Base-by-base conservation (phyloP, 2,329 filamentous ascomycete genomes). In the Xylaria hypoxylon region DNA sequence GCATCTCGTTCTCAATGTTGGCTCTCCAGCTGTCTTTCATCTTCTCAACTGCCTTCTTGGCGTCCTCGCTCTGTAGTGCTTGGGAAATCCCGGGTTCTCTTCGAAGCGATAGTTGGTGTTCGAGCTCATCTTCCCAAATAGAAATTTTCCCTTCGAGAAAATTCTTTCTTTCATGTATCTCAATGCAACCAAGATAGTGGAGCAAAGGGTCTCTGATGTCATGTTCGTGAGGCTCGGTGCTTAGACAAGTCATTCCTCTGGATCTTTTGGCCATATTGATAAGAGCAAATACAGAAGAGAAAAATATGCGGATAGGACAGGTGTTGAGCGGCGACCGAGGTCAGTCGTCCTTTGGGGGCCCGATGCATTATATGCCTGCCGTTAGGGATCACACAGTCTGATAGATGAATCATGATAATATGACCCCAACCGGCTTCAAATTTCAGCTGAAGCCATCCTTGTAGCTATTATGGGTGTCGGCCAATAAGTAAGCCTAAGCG, bases 151-250 rank as follows among this genome's bases (percentile, higher is more conserved):
- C 28, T 0, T 38, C 10, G 24, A 74, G 70, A 47, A 74, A 72
- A 0, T 38, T 17, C 2, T 69, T 31, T 22, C 67, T 67, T 3
- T 73, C 38, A 5, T 31, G 26, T 15, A 73, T 69, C 26, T 68
- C 53, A 31, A 75, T 67, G 24, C 74, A 75, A 33, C 74, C 74
- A 26, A 72, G 33, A 31, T 71, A 75, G 52, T 75, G 74, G 3
- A 71, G 42, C 28, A 75, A 19, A n/a, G 70, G 71, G 22, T 75
- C 68, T 15, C 40, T 72, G 5, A 75, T 74, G 7, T 68, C 22
- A 3, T 53, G n/a, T 1, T 57, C 51, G 33, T 74, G 73, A 1
- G 65, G 26, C 4, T 74, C 66, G 2, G 53, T 31, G 22, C 64
- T 73, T 7, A 72, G 61, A 33, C 72, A 74, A 0, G 66, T 68